These are phyloP conservation scores for Lepiota venenata DNA, from an alignment of 768 basidiomycete species.

Conservation along the genomic window DNA sequence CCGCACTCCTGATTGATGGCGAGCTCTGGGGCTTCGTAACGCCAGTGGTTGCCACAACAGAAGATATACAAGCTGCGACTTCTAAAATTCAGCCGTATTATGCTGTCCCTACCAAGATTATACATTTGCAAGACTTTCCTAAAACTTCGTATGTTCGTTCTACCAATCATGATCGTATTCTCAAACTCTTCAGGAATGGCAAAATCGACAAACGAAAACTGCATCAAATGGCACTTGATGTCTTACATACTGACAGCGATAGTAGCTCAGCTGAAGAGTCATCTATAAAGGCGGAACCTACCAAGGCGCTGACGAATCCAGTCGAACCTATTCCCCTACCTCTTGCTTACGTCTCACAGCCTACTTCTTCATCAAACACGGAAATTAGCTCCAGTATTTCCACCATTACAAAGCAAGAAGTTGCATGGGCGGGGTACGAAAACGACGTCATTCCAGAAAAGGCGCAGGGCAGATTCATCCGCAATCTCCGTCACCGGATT, in stretches of 20 bases:
- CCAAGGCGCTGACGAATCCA: constrained; percentile 8
- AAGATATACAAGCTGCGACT: constrained; percentile 39
- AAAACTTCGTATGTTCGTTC: constrained; percentile 41
- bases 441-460: constrained; percentile 50
- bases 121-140: constrained; percentile 44
- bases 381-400: constrained; percentile 23
- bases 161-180: not conserved
- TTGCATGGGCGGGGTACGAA: constrained; percentile 50
- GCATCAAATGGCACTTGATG: constrained; percentile 31
- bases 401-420: constrained; percentile 29
- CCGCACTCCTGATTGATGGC: constrained; percentile 46
- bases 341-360: constrained; percentile 13
- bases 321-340: constrained; percentile 13
- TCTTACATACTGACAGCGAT: constrained; percentile 7
- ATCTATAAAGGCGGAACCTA: constrained; percentile 12
- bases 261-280: constrained; percentile 2
- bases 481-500: constrained; percentile 52
- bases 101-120: constrained; percentile 47
- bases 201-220: constrained; percentile 49
- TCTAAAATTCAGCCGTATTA: constrained; percentile 57
- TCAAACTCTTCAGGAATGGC: constrained; percentile 33
- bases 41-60: constrained; percentile 31
- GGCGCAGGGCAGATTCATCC: constrained; percentile 40
- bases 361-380: constrained; percentile 14
- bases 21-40: constrained; percentile 57